Percentiles rank a stretch among this genome's conserved stretches.
Evolutionary conservation across 148 eudicot genomes (phyloP).

Genomic region (Hydrangea macrophylla): DNA sequence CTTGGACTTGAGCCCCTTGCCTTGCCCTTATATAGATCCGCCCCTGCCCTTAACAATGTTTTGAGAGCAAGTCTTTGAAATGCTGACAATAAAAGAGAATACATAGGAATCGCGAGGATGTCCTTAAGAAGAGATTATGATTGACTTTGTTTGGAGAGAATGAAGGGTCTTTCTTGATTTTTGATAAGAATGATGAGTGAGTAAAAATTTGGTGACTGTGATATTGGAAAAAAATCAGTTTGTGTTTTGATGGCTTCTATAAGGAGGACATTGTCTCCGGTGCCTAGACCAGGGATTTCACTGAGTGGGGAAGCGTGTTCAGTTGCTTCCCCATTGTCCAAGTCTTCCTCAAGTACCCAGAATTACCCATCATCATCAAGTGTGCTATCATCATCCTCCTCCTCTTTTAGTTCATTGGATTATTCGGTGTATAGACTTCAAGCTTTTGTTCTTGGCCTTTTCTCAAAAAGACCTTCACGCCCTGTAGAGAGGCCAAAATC

Average conservation of each 20-base stretch:
- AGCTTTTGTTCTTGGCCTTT: constrained; percentile 47
- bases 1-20: too few species aligned
- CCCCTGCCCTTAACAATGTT: too few species aligned
- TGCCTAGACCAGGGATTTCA: constrained; percentile 55
- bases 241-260: constrained; percentile 62
- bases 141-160: too few species aligned
- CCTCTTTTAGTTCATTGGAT: constrained; percentile 42
- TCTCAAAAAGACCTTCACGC: constrained; percentile 58
- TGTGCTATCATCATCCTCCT: constrained; percentile 35
- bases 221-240: too few species aligned
- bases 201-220: too few species aligned
- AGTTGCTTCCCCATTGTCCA: constrained; percentile 72
- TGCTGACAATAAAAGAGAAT: too few species aligned
- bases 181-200: too few species aligned
- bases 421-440: constrained; percentile 55
- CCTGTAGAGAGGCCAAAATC: constrained; percentile 56
- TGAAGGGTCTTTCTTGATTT: too few species aligned
- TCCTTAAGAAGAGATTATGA: too few species aligned
- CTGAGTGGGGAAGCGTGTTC: constrained; percentile 56
- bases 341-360: constrained; percentile 53
- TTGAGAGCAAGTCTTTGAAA: too few species aligned
- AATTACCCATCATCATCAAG: constrained; percentile 30
- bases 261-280: constrained; percentile 74
- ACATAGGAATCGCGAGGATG: too few species aligned
- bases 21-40: too few species aligned